Percentiles rank a stretch among this genome's conserved stretches.
Evolutionary conservation across 441 rosid genomes (phyloP).

Genomic region (Oxalis stricta): DNA sequence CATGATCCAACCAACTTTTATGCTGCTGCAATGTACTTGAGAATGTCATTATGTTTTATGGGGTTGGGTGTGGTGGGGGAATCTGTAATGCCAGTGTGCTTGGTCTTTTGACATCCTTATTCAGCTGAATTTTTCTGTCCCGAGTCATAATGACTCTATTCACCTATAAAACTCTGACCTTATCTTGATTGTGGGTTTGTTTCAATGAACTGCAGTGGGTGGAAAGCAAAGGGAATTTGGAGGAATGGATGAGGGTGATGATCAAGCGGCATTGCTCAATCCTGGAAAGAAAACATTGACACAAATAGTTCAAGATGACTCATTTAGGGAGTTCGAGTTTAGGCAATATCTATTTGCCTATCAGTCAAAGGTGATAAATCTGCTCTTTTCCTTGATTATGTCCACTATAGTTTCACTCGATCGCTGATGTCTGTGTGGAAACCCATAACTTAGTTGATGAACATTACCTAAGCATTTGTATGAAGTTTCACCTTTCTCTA

Average conservation of each 20-base stretch:
- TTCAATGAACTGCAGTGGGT: slow-evolving; percentile 36
- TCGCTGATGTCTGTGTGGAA: background rate
- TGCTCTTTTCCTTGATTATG: no score
- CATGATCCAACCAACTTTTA: no score
- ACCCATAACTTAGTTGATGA: background rate
- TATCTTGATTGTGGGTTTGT: background rate
- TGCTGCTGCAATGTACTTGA: no score
- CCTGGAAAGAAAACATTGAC: slow-evolving; percentile 66
- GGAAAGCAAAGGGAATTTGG: slow-evolving; percentile 85
- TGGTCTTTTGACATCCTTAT: no score
- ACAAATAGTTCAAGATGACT: slow-evolving; percentile 88
- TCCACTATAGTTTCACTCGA: no score
- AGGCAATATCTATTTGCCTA: slow-evolving; percentile 92
- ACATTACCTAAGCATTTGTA: no score
- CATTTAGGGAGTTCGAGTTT: slow-evolving; percentile 89
- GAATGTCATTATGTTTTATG: no score
- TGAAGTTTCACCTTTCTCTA: no score
- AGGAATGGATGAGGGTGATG: slow-evolving; percentile 83
- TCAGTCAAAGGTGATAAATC: slow-evolving; percentile 68
- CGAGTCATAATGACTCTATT: background rate
- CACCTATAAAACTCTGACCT: background rate
- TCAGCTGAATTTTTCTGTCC: no score
- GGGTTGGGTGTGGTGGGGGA: no score
- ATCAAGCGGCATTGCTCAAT: slow-evolving; percentile 72
- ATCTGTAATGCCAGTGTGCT: no score